A percentile compares a stretch with the other conserved stretches of the same genome.
phyloP scores from a whole-genome alignment of 371 early-diverging fungal species.

The Enterospora canceri region DNA sequence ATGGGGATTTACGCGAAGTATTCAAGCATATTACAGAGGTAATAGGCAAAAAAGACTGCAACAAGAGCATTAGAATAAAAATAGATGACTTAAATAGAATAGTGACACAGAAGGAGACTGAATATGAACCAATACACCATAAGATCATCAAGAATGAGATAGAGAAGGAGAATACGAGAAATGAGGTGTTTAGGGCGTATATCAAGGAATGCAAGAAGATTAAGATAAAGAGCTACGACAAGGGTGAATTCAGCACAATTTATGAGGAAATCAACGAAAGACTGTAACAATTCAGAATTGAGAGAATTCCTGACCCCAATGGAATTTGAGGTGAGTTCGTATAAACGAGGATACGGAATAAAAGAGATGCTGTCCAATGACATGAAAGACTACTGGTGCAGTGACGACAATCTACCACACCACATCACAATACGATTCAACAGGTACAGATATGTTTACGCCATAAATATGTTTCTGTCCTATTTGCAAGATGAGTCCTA shows the following conservation, averaged over 20 bases:
- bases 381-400: constrained; percentile 51
- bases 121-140: constrained; percentile 9
- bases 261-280: no score
- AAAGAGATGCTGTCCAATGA: constrained; percentile 48
- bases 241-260: constrained; percentile 28
- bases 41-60: constrained; percentile 11
- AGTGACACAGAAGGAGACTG: background rate
- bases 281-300: no score
- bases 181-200: constrained; percentile 13
- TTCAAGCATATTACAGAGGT: constrained; percentile 21
- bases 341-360: constrained; percentile 54
- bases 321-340: constrained; percentile 53
- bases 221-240: constrained; percentile 7
- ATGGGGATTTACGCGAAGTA: constrained; percentile 35
- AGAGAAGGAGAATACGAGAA: background rate
- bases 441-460: constrained; percentile 47
- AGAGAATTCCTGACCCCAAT: no score
- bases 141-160: constrained; percentile 8
- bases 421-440: constrained; percentile 50
- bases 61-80: background rate
- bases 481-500: constrained; percentile 74
- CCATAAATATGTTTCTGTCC: constrained; percentile 66
- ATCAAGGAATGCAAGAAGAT: constrained; percentile 18
- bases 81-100: no score
- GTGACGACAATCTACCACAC: constrained; percentile 56